phyloP scores from a whole-genome alignment of 257 asterid species.

The Nicotiana noctiflora region DNA sequence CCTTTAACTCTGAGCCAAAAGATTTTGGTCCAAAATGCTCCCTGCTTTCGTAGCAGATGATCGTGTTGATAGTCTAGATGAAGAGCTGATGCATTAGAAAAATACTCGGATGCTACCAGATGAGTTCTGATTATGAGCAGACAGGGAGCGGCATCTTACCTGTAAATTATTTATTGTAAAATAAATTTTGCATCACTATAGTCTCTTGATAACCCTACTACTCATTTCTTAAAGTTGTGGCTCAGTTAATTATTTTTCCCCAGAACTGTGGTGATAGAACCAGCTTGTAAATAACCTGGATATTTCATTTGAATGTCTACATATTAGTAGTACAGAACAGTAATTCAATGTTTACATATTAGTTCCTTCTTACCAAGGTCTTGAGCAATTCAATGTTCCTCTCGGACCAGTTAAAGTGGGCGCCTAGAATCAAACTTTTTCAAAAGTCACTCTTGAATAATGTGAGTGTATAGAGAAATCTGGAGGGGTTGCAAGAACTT shows the following conservation, averaged over 20 bases:
- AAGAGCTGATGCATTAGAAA: neutral
- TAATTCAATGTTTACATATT: no score
- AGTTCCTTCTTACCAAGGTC: no score
- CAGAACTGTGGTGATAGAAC: no score
- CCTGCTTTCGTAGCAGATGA: neutral
- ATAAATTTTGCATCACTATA: neutral
- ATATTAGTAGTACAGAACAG: neutral
- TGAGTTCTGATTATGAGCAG: neutral
- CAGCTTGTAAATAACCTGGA: no score
- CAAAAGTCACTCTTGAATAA: no score
- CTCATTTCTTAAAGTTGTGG: neutral
- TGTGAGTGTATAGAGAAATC: no score
- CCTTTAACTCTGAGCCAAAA: neutral
- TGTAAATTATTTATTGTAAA: neutral
- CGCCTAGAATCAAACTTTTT: no score
- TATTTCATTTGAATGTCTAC: neutral
- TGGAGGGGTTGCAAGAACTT: no score
- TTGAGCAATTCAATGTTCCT: no score
- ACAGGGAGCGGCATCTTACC: neutral
- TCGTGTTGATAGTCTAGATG: neutral
- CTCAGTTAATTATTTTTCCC: no score
- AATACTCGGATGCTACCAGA: neutral
- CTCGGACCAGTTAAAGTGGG: no score
- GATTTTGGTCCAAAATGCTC: neutral
- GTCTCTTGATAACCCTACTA: neutral